phyloP scores from a whole-genome alignment of 2,329 filamentous ascomycete genomes.

The Nigrospora sphaerica region DNA sequence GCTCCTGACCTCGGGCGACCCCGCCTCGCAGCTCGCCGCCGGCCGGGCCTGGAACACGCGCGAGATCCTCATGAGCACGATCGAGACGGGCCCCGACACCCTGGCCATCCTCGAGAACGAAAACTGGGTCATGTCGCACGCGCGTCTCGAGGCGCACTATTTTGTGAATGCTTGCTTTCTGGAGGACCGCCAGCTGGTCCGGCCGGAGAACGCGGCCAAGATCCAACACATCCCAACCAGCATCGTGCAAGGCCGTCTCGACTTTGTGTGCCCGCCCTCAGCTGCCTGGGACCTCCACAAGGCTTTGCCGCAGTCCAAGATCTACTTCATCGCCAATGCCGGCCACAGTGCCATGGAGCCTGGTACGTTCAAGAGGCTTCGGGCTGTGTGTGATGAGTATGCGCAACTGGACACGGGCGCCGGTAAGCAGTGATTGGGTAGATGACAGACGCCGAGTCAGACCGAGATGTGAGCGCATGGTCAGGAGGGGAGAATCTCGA shows the following conservation, averaged over 20 bases:
- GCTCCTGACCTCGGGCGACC: constrained; percentile 21
- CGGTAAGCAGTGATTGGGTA: too few species aligned
- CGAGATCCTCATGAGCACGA: constrained; percentile 22
- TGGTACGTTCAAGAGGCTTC: constrained; percentile 1
- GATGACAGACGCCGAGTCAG: too few species aligned
- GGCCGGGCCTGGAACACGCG: constrained; percentile 27
- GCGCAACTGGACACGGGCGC: neutral
- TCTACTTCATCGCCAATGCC: constrained; percentile 23
- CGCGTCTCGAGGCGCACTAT: constrained; percentile 29
- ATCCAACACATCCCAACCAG: constrained; percentile 20
- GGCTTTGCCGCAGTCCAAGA: constrained; percentile 21
- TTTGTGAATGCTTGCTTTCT: constrained; percentile 26
- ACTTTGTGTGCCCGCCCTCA: constrained; percentile 34
- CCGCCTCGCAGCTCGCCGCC: constrained; percentile 17
- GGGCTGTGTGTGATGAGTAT: constrained; percentile 4
- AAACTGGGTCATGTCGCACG: constrained; percentile 22
- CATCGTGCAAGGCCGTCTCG: constrained; percentile 38
- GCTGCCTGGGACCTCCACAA: constrained; percentile 33
- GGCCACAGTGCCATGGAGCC: constrained; percentile 20
- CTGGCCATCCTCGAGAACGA: constrained; percentile 21
- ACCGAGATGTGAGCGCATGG: too few species aligned
- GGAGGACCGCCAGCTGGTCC: constrained; percentile 22
- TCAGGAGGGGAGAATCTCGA: too few species aligned
- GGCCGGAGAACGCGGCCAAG: constrained; percentile 24
- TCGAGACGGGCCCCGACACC: constrained; percentile 12